phyloP scores from a whole-genome alignment of 164 flowering plant species.

The Aristolochia contorta region DNA sequence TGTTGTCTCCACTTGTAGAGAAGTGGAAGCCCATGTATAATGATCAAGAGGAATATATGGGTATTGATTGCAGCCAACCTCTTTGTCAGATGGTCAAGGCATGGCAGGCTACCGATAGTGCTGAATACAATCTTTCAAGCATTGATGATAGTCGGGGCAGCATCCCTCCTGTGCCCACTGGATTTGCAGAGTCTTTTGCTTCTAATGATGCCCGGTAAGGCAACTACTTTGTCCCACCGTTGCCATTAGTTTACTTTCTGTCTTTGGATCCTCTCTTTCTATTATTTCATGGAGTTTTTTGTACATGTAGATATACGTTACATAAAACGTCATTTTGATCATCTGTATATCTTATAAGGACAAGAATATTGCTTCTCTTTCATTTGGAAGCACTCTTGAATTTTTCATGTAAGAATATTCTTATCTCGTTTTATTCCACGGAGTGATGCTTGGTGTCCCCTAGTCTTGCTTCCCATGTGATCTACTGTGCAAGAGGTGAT shows the following conservation, averaged over 20 bases:
- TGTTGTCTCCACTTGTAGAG: slow-evolving; percentile 49
- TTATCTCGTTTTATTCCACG: too few relatives aligned
- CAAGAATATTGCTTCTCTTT: too few relatives aligned
- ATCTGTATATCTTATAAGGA: too few relatives aligned
- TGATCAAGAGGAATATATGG: slow-evolving; percentile 38
- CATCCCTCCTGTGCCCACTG: slow-evolving; percentile 60
- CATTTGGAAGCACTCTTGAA: too few relatives aligned
- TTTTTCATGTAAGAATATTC: too few relatives aligned
- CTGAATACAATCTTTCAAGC: slow-evolving; percentile 21
- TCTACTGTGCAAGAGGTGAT: too few relatives aligned
- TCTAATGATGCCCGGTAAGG: slow-evolving; percentile 48
- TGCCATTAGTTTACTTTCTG: too few relatives aligned
- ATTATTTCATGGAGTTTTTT: background rate
- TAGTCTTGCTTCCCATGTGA: too few relatives aligned
- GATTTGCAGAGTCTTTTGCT: slow-evolving; percentile 62
- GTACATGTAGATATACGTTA: too few relatives aligned
- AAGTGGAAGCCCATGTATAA: slow-evolving; percentile 57
- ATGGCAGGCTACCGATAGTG: slow-evolving; percentile 59
- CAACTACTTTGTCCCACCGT: too few relatives aligned
- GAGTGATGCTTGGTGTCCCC: too few relatives aligned
- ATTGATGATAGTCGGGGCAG: slow-evolving; percentile 59
- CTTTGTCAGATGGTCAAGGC: slow-evolving; percentile 56
- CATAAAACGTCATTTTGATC: too few relatives aligned
- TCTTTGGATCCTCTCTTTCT: background rate
- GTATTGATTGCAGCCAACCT: slow-evolving; percentile 50